phyloP scores from a whole-genome alignment of 2,329 filamentous ascomycete species.

The Achaetomium macrosporum region DNA sequence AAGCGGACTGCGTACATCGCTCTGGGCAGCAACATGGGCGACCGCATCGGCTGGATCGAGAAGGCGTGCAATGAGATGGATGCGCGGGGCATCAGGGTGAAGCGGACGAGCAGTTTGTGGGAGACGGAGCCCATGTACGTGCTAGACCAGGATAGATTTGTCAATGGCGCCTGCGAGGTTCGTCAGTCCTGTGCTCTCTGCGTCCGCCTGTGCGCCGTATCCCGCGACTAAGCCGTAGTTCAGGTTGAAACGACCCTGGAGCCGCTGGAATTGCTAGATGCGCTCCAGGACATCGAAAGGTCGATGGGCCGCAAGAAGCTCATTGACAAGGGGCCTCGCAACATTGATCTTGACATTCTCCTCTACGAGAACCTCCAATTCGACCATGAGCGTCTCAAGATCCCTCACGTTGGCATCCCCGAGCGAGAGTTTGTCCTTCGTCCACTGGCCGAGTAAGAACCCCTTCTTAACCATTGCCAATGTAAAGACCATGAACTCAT shows the following conservation, averaged over 20 bases:
- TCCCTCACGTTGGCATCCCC: constrained; percentile 79
- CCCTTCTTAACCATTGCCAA: not conserved
- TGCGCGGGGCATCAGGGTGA: constrained; percentile 62
- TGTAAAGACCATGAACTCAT: constrained; percentile 11
- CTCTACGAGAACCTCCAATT: constrained; percentile 67
- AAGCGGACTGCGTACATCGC: constrained; percentile 67
- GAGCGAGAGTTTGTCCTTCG: constrained; percentile 92
- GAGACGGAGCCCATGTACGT: constrained; percentile 98
- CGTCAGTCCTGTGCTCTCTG: constrained; percentile 29
- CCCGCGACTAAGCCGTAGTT: constrained; percentile 8
- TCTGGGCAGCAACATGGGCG: constrained; percentile 85
- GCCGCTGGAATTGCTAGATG: constrained; percentile 70
- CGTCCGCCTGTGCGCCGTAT: not conserved
- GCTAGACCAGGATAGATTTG: constrained; percentile 75
- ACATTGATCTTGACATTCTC: constrained; percentile 90
- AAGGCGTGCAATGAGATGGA: constrained; percentile 75
- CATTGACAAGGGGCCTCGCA: constrained; percentile 88
- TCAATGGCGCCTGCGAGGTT: constrained; percentile 92
- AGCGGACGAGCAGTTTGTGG: constrained; percentile 81
- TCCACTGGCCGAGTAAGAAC: constrained; percentile 68
- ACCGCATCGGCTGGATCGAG: constrained; percentile 81
- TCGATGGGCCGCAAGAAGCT: constrained; percentile 73
- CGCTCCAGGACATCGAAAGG: constrained; percentile 78
- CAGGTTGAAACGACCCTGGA: constrained; percentile 75
- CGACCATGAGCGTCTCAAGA: constrained; percentile 64